These are phyloP conservation scores for Astrocystis sublimbata DNA, from an alignment of 495 filamentous ascomycete species.

Conservation along the genomic window DNA sequence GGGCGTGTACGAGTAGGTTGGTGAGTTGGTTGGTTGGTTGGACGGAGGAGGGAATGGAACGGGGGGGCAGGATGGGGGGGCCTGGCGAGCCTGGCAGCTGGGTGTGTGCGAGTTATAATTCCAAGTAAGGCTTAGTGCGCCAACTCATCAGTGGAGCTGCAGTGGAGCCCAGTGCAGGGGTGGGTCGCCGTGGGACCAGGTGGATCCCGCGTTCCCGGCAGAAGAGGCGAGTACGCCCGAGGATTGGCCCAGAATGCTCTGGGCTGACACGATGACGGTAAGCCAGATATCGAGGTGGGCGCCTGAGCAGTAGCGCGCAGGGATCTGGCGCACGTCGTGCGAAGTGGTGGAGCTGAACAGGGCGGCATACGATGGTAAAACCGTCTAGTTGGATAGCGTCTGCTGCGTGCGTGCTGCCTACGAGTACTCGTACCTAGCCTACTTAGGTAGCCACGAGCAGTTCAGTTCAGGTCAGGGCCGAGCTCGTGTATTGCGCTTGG, in stretches of 20 bases:
- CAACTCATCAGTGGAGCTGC: slow-evolving; percentile 35
- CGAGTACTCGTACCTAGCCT: not conserved
- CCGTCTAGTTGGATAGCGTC: slow-evolving; percentile 22
- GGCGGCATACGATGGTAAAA: slow-evolving; percentile 19
- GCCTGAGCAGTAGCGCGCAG: slow-evolving; percentile 11
- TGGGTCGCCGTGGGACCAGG: slow-evolving; percentile 26
- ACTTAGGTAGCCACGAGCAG: not conserved
- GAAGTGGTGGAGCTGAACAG: slow-evolving; percentile 19
- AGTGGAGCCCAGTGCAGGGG: slow-evolving; percentile 17
- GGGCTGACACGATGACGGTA: slow-evolving; percentile 34
- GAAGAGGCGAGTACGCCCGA: slow-evolving; percentile 20
- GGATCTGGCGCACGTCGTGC: slow-evolving; percentile 13
- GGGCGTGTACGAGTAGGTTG: no score
- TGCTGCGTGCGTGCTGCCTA: not conserved
- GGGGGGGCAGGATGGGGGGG: no score
- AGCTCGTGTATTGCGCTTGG: slow-evolving; percentile 6
- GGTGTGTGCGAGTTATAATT: not conserved
- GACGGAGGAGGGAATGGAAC: slow-evolving; percentile 3
- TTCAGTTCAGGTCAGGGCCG: not conserved
- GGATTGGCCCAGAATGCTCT: slow-evolving; percentile 32
- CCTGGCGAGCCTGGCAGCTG: slow-evolving; percentile 10
- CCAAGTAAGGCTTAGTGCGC: slow-evolving; percentile 22
- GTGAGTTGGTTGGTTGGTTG: no score
- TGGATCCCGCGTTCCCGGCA: slow-evolving; percentile 20
- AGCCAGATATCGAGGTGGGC: slow-evolving; percentile 25